Percentiles rank a stretch among this genome's conserved stretches.
These are phyloP conservation scores for Coniochaeta sp. DNA, from an alignment of 2,329 filamentous ascomycete species.

Conservation along the genomic window DNA sequence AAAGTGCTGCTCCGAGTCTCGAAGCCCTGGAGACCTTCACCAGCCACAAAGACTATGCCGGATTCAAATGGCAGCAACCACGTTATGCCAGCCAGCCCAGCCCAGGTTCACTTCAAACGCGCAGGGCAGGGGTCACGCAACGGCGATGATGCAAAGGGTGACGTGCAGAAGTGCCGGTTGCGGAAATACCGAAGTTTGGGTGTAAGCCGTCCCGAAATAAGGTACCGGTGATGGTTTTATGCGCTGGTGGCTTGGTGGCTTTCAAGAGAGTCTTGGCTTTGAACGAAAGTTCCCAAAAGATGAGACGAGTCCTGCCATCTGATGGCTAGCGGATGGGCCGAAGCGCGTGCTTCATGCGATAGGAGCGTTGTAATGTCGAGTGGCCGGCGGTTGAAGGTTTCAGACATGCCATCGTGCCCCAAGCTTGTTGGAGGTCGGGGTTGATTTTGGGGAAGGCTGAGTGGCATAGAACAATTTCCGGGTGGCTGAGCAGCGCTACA, in stretches of 20 bases:
- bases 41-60: not conserved
- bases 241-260: not conserved
- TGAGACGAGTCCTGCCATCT: not conserved
- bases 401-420: not conserved
- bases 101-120: not conserved
- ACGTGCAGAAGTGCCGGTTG: not conserved
- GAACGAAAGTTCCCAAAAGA: not conserved
- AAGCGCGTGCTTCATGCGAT: constrained; percentile 1
- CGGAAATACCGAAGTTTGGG: not conserved
- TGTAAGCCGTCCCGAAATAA: not conserved
- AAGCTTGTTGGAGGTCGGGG: not conserved
- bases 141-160: constrained; percentile 1
- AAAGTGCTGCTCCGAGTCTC: not conserved
- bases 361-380: not conserved
- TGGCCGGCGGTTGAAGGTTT: constrained; percentile 1
- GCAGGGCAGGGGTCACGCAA: not conserved
- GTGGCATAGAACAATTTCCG: not conserved
- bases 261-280: not conserved
- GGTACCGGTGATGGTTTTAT: not conserved
- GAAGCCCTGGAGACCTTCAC: not conserved
- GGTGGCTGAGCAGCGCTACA: not conserved
- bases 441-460: not conserved
- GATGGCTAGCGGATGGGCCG: not conserved
- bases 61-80: too few species aligned
- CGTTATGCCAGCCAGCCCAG: not conserved